Base-by-base conservation (phyloP, 495 filamentous ascomycete genomes). In the Aspergillus baeticus region DNA sequence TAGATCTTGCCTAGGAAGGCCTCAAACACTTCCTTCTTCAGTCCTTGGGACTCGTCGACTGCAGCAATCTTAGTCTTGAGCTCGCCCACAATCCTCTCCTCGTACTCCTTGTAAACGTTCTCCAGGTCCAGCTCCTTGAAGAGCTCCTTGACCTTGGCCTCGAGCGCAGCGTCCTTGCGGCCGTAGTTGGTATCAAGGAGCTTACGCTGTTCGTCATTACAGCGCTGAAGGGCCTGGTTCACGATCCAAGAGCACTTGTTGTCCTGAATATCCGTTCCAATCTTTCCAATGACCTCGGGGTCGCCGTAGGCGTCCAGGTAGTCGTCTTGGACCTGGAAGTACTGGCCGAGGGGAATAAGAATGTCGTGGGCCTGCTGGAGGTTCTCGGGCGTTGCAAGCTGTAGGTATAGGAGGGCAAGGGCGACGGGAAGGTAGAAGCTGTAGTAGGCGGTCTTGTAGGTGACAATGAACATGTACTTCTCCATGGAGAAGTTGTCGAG, bases 381-480 rank as follows among this genome's bases (percentile, higher is more conserved):
- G 78, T 96, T 97, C 69, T 86, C 80, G 6, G 84, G 81, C 10
- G 89, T 92, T 10, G 93, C 95, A 35, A 90, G 75, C 56, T 90
- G 84, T 62, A 92, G 81, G 69, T 90, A 85, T 75, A 89, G 77
- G 61, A 98, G 77, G 0, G 95, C 89, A 26, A 97, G 81, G 6
- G 90, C 93, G n/a, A 98, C 92, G 35, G 94, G 94, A 0, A 98
- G 88, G 78, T 98, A 98, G 83, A 98, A 98, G 66, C 84, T 90
- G 80, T 98, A 98, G 77, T 93, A 98, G 35, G 94, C 95, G 26
- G 95, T 98, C 84, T 98, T 98, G 85, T 92, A 97, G 75, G 92
- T 90, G 72, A 98, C 94, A 68, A 98, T 98, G 81, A 98, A 98
- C 69, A 80, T 87, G 81, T 96, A 96, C 79, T 98, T 98, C 61